These are phyloP conservation scores for Macrophomina pseudophaseolina DNA, from an alignment of 2,329 filamentous ascomycete genomes.

Conservation along the genomic window DNA sequence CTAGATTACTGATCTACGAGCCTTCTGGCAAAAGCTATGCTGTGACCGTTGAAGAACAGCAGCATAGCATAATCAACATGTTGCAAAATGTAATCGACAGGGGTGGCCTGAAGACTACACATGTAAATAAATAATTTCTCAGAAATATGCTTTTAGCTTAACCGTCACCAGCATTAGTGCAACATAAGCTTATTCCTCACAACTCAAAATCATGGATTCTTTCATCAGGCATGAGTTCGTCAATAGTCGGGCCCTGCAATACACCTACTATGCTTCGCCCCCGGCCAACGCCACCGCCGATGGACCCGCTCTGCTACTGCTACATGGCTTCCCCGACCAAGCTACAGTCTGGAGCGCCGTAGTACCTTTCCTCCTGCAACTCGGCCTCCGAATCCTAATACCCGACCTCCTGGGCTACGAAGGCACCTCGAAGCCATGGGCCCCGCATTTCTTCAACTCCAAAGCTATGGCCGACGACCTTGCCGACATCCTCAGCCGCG, in stretches of 20 bases:
- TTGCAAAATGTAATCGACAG: too few species aligned
- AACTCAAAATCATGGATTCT: neutral
- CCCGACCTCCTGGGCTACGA: constrained; percentile 48
- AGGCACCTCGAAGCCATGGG: constrained; percentile 41
- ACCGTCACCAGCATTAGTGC: too few species aligned
- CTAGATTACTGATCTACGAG: too few species aligned
- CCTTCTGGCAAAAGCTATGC: too few species aligned
- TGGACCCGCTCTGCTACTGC: constrained; percentile 39
- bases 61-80: too few species aligned
- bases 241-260: constrained; percentile 20
- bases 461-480: constrained; percentile 36
- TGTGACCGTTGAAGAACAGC: too few species aligned
- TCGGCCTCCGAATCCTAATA: constrained; percentile 47
- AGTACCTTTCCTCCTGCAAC: constrained; percentile 45
- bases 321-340: constrained; percentile 59
- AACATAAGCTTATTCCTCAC: too few species aligned
- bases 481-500: constrained; percentile 36
- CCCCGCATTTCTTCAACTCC: constrained; percentile 33
- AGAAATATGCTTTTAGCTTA: too few species aligned
- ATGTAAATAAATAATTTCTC: too few species aligned
- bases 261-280: constrained; percentile 35
- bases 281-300: constrained; percentile 13
- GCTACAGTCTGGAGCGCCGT: constrained; percentile 53
- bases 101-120: too few species aligned
- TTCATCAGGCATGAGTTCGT: neutral